Evolutionary conservation across 2,329 filamentous ascomycete species (phyloP).

Genomic region (Mycosphaerella sp.): DNA sequence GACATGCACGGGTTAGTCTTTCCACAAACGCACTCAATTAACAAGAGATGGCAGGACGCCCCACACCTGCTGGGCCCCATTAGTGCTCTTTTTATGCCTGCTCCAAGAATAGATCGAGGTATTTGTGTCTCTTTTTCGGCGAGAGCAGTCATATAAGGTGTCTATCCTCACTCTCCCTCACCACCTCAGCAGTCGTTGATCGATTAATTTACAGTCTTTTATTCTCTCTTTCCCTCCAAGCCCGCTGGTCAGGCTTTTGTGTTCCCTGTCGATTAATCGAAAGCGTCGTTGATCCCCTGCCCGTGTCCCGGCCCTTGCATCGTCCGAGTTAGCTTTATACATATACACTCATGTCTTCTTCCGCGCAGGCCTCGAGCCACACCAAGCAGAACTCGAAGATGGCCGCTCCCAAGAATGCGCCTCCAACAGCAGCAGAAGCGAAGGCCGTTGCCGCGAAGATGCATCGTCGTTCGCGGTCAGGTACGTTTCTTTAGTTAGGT

Average conservation of each 20-base stretch:
- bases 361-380: slow-evolving; percentile 37
- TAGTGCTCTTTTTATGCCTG: slow-evolving; percentile 17
- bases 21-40: slow-evolving; percentile 23
- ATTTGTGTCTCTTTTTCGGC: slow-evolving; percentile 37
- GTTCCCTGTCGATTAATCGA: slow-evolving; percentile 40
- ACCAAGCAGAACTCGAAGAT: slow-evolving; percentile 41
- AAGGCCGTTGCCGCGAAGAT: slow-evolving; percentile 67
- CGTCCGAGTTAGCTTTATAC: slow-evolving; percentile 34
- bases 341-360: slow-evolving; percentile 44
- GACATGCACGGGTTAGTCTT: slow-evolving; percentile 17
- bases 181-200: slow-evolving; percentile 36
- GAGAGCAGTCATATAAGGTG: slow-evolving; percentile 45
- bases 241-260: slow-evolving; percentile 45
- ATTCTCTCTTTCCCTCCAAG: slow-evolving; percentile 36
- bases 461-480: slow-evolving; percentile 90
- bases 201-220: slow-evolving; percentile 45
- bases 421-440: slow-evolving; percentile 44
- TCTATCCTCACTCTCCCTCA: slow-evolving; percentile 31
- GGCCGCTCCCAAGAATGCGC: slow-evolving; percentile 44
- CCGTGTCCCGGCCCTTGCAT: slow-evolving; percentile 30
- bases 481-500: slow-evolving; percentile 52
- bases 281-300: slow-evolving; percentile 30
- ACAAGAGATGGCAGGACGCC: slow-evolving; percentile 21
- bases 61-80: slow-evolving; percentile 18
- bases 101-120: slow-evolving; percentile 45